Evolutionary conservation across 768 basidiomycete genomes (phyloP).

Genomic region (Coprinopsis sp.): DNA sequence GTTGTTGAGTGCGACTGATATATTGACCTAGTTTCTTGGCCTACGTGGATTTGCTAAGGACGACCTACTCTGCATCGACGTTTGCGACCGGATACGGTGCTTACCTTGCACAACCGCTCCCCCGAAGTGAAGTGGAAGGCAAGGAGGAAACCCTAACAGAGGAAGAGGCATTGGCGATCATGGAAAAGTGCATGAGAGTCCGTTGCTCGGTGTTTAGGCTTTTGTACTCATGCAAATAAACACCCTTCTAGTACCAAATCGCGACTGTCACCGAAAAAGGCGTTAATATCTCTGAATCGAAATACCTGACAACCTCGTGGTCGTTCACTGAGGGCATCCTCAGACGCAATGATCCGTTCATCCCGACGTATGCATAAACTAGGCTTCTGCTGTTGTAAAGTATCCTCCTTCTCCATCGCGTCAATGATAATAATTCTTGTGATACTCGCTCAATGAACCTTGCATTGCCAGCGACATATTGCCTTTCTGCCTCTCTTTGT

Average conservation of each 20-base stretch:
- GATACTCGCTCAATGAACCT: too few relatives aligned
- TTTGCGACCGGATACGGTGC: slow-evolving; percentile 94
- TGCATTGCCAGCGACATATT: too few relatives aligned
- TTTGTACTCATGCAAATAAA: neutral
- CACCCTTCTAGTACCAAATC: slow-evolving; percentile 79
- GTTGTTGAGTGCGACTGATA: too few relatives aligned
- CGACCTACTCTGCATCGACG: slow-evolving; percentile 89
- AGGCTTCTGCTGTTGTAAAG: too few relatives aligned
- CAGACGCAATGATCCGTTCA: too few relatives aligned
- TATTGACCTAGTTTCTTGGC: slow-evolving; percentile 85
- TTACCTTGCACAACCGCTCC: slow-evolving; percentile 88
- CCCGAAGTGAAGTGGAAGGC: slow-evolving; percentile 88
- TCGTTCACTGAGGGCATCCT: slow-evolving; percentile 90
- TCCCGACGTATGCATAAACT: too few relatives aligned
- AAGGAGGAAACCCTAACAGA: slow-evolving; percentile 70
- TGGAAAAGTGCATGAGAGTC: slow-evolving; percentile 87
- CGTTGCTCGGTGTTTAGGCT: slow-evolving; percentile 83
- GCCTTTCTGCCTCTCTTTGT: too few relatives aligned
- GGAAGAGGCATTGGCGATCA: slow-evolving; percentile 70
- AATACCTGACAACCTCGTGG: slow-evolving; percentile 78
- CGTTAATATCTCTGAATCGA: slow-evolving; percentile 73
- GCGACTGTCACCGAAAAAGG: slow-evolving; percentile 81
- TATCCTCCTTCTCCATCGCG: too few relatives aligned
- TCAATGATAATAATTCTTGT: too few relatives aligned
- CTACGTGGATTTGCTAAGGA: slow-evolving; percentile 94